phyloP scores from a whole-genome alignment of 139 green algal genomes.

The Micractinium sp. region DNA sequence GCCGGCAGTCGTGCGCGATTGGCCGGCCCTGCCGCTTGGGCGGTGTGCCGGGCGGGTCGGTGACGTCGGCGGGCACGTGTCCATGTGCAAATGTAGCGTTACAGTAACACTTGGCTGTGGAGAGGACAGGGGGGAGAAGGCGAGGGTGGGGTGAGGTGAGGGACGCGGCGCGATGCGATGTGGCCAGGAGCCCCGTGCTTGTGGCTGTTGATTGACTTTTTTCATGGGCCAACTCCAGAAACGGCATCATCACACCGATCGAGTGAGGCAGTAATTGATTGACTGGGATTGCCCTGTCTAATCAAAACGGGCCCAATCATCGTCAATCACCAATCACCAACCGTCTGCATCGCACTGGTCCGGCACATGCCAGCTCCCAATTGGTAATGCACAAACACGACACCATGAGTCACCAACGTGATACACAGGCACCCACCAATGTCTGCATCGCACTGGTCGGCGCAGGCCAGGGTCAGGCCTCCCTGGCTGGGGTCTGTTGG shows the following conservation, averaged over 20 bases:
- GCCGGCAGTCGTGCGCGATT: constrained; percentile 8
- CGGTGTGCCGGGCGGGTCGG: background rate
- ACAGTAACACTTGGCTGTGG: constrained; percentile 20
- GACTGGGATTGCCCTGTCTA: too few relatives aligned
- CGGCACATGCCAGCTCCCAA: too few relatives aligned
- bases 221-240: too few relatives aligned
- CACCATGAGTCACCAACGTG: too few relatives aligned
- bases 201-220: too few relatives aligned
- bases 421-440: background rate
- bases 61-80: background rate
- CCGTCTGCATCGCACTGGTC: too few relatives aligned
- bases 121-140: background rate
- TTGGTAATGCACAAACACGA: too few relatives aligned
- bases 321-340: too few relatives aligned
- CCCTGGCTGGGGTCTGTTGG: constrained; percentile 20
- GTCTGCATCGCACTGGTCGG: constrained; percentile 20
- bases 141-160: background rate
- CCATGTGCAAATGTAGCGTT: constrained; percentile 9
- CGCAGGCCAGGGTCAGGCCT: constrained; percentile 3
- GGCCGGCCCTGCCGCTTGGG: constrained; percentile 13
- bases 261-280: too few relatives aligned
- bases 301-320: too few relatives aligned
- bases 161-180: background rate
- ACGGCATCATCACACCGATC: too few relatives aligned
- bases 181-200: background rate